Conservation (phyloP, 2,329 filamentous ascomycete species). For the Fusarium solani-melongenae region DNA sequence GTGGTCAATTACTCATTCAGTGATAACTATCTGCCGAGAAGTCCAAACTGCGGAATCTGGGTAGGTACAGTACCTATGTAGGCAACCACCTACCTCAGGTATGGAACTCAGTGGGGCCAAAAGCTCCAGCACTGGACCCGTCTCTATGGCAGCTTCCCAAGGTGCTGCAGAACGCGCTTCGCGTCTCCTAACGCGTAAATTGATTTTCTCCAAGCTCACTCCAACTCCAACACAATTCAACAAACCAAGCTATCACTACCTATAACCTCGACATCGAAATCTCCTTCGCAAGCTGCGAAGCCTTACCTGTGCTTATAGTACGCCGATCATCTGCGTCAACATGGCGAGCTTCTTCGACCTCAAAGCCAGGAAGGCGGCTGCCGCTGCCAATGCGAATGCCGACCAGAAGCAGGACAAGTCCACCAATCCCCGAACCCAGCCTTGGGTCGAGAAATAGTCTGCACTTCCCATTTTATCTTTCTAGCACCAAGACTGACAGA, state of each 20-base stretch:
- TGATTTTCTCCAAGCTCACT: conserved; percentile 37
- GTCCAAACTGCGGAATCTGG: neutral
- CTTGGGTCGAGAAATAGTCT: conserved; percentile 99
- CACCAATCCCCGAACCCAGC: conserved; percentile 75
- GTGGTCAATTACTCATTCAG: neutral
- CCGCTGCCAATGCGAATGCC: conserved; percentile 71
- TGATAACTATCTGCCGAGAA: neutral
- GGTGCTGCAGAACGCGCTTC: conserved; percentile 25
- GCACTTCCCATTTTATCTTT: conserved; percentile 36
- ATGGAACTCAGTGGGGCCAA: neutral
- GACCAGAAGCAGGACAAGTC: conserved; percentile 74
- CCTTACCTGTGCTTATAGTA: neutral
- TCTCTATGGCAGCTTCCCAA: neutral
- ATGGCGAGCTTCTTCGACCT: conserved; percentile 97
- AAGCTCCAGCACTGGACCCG: neutral
- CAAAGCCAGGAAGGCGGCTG: conserved; percentile 86
- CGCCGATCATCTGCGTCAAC: neutral
- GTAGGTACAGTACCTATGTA: no score
- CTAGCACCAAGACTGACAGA: conserved; percentile 9
- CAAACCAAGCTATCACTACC: conserved; percentile 3
- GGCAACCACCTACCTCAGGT: no score
- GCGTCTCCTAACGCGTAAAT: conserved; percentile 45
- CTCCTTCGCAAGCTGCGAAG: neutral
- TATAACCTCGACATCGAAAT: neutral
- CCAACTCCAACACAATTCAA: conserved; percentile 9